Percentiles rank a stretch among this genome's conserved stretches.
phyloP scores from a whole-genome alignment of 352 stramenopile genomes.

The Plasmopara muralis region DNA sequence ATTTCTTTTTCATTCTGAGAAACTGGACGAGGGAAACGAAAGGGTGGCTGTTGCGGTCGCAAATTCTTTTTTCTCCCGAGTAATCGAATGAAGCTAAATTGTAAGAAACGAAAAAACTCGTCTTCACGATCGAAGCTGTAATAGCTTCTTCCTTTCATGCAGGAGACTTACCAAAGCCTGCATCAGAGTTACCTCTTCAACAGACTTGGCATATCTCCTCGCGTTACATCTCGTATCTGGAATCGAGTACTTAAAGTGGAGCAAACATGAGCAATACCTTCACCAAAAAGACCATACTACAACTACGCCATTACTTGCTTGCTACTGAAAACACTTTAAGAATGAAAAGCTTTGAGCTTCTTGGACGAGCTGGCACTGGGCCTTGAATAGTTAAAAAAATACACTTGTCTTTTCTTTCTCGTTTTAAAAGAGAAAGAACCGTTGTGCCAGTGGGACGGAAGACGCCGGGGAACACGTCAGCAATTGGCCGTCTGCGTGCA shows the following conservation, averaged over 20 bases:
- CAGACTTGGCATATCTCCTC: no score
- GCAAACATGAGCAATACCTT: no score
- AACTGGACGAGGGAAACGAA: constrained; percentile 13
- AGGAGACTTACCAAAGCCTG: not conserved
- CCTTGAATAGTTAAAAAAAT: no score
- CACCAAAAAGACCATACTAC: no score
- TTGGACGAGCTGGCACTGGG: no score
- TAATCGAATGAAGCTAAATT: constrained; percentile 67
- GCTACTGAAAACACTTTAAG: no score
- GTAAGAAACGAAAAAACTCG: constrained; percentile 28
- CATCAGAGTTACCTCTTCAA: no score
- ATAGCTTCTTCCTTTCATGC: not conserved
- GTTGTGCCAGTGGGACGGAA: constrained; percentile 86
- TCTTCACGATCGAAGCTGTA: not conserved
- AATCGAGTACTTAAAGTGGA: no score
- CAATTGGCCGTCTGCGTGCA: constrained; percentile 85
- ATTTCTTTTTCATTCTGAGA: constrained; percentile 21
- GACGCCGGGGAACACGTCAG: constrained; percentile 82
- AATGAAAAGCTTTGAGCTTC: no score
- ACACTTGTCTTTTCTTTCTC: no score
- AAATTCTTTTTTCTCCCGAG: constrained; percentile 7
- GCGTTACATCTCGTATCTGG: no score
- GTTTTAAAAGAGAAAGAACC: constrained; percentile 91
- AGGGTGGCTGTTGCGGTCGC: constrained; percentile 7
- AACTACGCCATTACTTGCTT: no score